phyloP scores from a whole-genome alignment of 225 moss, liverwort and hornwort genomes.

The Neckera pumila region DNA sequence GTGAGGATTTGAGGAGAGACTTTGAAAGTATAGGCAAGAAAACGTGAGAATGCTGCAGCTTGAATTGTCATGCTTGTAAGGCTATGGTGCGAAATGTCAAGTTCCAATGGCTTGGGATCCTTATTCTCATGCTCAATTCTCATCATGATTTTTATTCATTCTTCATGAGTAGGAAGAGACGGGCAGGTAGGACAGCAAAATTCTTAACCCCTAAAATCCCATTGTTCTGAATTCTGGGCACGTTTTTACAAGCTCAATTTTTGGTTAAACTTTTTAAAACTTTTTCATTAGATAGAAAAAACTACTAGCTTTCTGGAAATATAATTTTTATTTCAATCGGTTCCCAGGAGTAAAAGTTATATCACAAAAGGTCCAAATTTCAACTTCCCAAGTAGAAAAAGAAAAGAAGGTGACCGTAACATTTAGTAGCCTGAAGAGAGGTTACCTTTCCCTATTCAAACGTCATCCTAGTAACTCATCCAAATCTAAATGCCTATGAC shows the following conservation, averaged over 20 bases:
- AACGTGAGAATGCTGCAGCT: neutral
- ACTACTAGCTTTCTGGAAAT: neutral
- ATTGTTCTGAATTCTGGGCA: neutral
- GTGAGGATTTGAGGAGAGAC: neutral
- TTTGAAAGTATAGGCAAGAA: neutral
- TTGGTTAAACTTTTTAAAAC: neutral
- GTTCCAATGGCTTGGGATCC: neutral
- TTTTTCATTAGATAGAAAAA: neutral
- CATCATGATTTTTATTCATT: neutral
- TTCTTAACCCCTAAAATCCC: neutral
- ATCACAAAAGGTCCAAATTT: neutral
- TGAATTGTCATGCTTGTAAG: neutral
- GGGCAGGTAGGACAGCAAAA: neutral
- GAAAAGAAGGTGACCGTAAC: too few species aligned
- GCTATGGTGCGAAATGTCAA: neutral
- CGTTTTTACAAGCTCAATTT: neutral
- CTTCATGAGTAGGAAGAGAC: neutral
- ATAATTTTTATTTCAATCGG: neutral
- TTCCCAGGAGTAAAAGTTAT: neutral
- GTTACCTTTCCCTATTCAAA: too few species aligned
- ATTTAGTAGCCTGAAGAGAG: too few species aligned
- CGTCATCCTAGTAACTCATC: too few species aligned
- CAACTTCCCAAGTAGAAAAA: fast-evolving
- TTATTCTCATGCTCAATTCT: neutral
- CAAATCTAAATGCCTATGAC: too few species aligned